Percentiles rank a stretch among this genome's conserved stretches.
Conservation (phyloP, 2,329 filamentous ascomycete genomes). For the Alternaria sp. region DNA sequence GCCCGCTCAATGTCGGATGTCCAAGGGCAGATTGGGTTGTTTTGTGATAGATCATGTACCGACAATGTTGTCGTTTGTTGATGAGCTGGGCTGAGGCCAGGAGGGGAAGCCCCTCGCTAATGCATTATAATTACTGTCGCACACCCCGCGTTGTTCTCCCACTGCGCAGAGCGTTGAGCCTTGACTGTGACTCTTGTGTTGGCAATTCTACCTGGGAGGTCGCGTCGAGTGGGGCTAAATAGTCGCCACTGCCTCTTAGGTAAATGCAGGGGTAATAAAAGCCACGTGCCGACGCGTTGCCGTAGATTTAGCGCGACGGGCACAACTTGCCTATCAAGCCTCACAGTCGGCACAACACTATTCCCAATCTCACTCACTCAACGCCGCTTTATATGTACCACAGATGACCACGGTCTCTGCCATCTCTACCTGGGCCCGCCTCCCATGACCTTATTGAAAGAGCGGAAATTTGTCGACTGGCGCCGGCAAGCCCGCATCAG, state of each 20-base stretch:
- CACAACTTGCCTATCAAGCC: not conserved
- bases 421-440: not conserved
- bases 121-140: constrained; percentile 5
- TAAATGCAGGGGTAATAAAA: constrained; percentile 2
- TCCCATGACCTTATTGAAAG: not conserved
- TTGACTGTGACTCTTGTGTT: not conserved
- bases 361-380: not conserved
- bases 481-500: not conserved
- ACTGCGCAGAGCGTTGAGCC: not conserved
- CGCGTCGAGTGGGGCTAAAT: not conserved
- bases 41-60: constrained; percentile 9
- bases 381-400: not conserved
- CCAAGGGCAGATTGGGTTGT: constrained; percentile 6
- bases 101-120: not conserved
- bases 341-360: not conserved
- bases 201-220: not conserved
- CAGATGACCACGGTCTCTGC: not conserved
- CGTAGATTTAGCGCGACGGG: constrained; percentile 6
- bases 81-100: not conserved
- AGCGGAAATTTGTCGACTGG: not conserved
- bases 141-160: not conserved
- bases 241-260: not conserved
- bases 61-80: not conserved
- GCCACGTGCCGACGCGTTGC: constrained; percentile 13
- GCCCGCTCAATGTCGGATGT: not conserved